Evolutionary conservation across 371 early-diverging fungal species (phyloP), one percentile per base, ranked within the genome.

Genomic region (Lichtheimia ornata): DNA sequence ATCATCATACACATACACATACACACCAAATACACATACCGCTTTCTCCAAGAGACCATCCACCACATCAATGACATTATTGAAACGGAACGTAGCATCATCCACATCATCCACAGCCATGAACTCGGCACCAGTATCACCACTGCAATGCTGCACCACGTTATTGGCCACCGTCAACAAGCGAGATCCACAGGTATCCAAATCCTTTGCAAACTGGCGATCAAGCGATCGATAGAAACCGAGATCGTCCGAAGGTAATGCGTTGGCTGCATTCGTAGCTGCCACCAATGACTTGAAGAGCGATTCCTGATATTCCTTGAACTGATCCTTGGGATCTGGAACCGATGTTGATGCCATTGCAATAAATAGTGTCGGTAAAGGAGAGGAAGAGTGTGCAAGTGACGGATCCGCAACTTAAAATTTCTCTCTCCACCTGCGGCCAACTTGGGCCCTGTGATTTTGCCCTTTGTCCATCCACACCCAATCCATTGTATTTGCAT

Each of bases 11-110:
- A n/a, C n/a, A n/a, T n/a, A n/a, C n/a, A n/a, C 40, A 68, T 49
- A 6, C 17, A 35, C 22, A 6, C 50, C n/a, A n/a, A n/a, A n/a
- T n/a, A 45, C 20, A 72, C 84, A 61, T 71, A 88, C 96, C 40
- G 93, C 90, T 63, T 84, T 84, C 71, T 97, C 96, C 14, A 94
- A 74, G 65, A 95, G 71, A 58, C 82, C 78, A 66, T 95, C 97
- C 3, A 93, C 81, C n/a, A 87, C 84, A 53, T 95, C 95, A 14
- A 86, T 82, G 2, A 88, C 88, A 7, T 70, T 60, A 44, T 78
- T 76, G 63, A 84, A 96, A 17, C 83, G 69, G 30, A 91, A 88
- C 11, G 74, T 64, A 17, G 92, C 84, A 71, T 94, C 94, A 56
- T 91, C 89, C 5, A 74, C 58, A 30, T 90, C 89, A 4, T 85